These are phyloP conservation scores for Pilasporangium apinafurcum DNA, from an alignment of 352 stramenopile species.

Conservation along the genomic window DNA sequence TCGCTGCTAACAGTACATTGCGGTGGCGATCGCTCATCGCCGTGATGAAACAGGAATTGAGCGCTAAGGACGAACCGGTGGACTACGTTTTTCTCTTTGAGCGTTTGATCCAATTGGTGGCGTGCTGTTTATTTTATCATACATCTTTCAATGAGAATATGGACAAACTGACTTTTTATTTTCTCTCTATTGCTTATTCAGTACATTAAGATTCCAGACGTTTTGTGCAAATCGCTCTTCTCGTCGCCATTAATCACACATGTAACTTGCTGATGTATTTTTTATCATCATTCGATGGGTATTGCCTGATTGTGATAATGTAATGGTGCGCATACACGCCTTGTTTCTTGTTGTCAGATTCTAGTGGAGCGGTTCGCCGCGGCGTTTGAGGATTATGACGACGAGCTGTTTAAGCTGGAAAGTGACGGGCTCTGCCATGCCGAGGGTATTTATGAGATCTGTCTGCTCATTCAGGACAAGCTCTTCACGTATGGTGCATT, in stretches of 20 bases:
- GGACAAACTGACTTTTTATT: background rate
- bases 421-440: conserved; percentile 53
- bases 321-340: background rate
- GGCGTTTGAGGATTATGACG: conserved; percentile 38
- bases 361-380: conserved; percentile 53
- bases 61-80: conserved; percentile 9
- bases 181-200: background rate
- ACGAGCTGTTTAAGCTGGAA: conserved; percentile 64
- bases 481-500: conserved; percentile 34
- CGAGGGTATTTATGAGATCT: conserved; percentile 52
- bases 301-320: background rate
- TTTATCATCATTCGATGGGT: too few species aligned
- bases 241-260: conserved; percentile 56
- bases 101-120: conserved; percentile 51
- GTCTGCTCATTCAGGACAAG: conserved; percentile 30
- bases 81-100: conserved; percentile 68
- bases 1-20: conserved; percentile 39
- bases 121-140: too few species aligned
- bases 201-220: conserved; percentile 21
- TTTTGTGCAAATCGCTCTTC: conserved; percentile 33
- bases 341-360: conserved; percentile 20
- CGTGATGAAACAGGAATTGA: conserved; percentile 40
- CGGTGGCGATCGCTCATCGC: conserved; percentile 45
- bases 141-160: too few species aligned
- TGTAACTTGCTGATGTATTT: conserved; percentile 18